Evolutionary conservation across 257 asterid genomes (phyloP).

Genomic region (Forsythia viridissima): DNA sequence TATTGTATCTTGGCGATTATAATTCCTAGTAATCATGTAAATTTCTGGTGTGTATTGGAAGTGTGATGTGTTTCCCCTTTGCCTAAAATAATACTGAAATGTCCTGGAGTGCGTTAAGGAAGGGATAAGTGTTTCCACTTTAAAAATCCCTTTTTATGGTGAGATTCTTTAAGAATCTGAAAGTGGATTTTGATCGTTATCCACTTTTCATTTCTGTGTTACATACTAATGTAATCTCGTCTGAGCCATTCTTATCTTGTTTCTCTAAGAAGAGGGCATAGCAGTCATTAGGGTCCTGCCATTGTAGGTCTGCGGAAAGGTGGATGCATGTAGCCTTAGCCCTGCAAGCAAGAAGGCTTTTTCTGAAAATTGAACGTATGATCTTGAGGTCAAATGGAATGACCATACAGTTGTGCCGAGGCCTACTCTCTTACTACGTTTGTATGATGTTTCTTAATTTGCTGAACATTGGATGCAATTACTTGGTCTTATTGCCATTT

Average conservation of each 20-base stretch:
- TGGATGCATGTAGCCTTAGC: not conserved
- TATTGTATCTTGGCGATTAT: not conserved
- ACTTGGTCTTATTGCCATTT: not conserved
- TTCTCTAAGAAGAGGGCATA: not conserved
- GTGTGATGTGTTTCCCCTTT: not conserved
- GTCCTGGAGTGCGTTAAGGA: not conserved
- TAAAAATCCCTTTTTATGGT: not conserved
- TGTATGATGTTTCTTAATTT: not conserved
- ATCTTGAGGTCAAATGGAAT: not conserved
- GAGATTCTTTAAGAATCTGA: not conserved
- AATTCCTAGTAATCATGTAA: too few relatives aligned
- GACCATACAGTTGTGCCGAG: not conserved
- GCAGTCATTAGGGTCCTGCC: not conserved
- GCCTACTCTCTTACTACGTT: not conserved
- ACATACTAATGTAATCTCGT: not conserved
- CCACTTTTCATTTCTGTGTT: not conserved
- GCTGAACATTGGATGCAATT: not conserved
- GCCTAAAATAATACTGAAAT: too few relatives aligned
- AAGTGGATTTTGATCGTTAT: too few relatives aligned
- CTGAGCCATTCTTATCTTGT: not conserved
- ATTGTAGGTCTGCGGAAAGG: not conserved
- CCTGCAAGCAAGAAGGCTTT: not conserved
- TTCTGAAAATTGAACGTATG: not conserved
- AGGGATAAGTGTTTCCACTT: not conserved
- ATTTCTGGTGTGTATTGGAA: not conserved